phyloP scores from a whole-genome alignment of 164 flowering plant species.

The Tetrastigma voinierianum region DNA sequence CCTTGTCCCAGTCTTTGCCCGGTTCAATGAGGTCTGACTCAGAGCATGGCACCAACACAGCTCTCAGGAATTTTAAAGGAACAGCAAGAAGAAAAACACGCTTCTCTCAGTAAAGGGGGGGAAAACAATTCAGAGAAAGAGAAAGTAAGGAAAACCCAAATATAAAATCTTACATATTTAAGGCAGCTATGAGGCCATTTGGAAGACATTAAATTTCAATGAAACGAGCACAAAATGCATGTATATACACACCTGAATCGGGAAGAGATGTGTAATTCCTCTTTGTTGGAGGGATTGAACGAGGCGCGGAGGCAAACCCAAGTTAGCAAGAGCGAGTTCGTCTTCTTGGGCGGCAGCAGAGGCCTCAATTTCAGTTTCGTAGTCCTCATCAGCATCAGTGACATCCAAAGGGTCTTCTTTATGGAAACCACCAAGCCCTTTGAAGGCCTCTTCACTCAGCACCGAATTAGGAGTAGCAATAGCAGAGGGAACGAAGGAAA shows the following conservation, averaged over 20 bases:
- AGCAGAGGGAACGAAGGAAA: slow-evolving; percentile 33
- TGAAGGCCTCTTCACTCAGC: slow-evolving; percentile 70
- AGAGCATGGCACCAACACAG: slow-evolving; percentile 85
- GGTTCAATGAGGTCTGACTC: slow-evolving; percentile 91
- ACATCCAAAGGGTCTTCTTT: slow-evolving; percentile 17
- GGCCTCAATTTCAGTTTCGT: slow-evolving; percentile 10
- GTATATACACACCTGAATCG: slow-evolving; percentile 50
- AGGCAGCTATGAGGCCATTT: too few relatives aligned
- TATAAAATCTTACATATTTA: neutral
- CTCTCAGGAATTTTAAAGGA: slow-evolving; percentile 51
- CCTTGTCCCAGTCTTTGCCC: slow-evolving; percentile 99
- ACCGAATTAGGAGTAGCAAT: slow-evolving; percentile 70
- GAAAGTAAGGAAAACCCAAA: neutral
- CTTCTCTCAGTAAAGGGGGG: neutral
- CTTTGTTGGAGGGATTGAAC: slow-evolving; percentile 52
- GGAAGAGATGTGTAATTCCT: slow-evolving; percentile 76
- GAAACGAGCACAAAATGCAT: neutral
- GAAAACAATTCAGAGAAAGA: neutral
- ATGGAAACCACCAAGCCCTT: slow-evolving; percentile 36
- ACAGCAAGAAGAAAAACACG: neutral
- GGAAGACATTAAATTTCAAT: too few relatives aligned
- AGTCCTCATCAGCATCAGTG: slow-evolving; percentile 17
- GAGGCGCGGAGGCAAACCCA: slow-evolving; percentile 52
- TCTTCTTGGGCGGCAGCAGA: slow-evolving; percentile 15
- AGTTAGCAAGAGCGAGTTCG: slow-evolving; percentile 43